These are phyloP conservation scores for Teunomyces funiuensis DNA, from an alignment of 805 yeast genomes.

Conservation along the genomic window DNA sequence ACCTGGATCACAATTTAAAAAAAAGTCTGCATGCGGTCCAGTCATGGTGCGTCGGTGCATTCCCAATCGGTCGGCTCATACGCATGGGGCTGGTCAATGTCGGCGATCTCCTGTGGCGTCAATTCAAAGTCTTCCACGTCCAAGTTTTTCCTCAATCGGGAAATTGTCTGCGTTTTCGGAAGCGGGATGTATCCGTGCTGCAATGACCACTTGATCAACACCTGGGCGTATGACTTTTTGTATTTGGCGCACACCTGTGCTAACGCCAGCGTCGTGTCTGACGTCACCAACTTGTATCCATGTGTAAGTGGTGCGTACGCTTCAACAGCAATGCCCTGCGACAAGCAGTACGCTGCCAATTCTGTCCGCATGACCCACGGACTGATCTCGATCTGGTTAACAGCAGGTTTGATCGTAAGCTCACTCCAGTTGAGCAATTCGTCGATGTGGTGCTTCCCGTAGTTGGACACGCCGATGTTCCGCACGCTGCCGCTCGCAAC, in stretches of 20 bases:
- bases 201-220: conserved; percentile 50
- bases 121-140: conserved; percentile 26
- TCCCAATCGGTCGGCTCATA: conserved; percentile 81
- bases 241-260: conserved; percentile 35
- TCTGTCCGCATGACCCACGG: conserved; percentile 50
- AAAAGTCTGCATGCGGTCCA: too few species aligned
- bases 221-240: conserved; percentile 43
- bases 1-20: too few species aligned
- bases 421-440: conserved; percentile 51
- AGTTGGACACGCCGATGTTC: conserved; percentile 65
- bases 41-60: conserved; percentile 47
- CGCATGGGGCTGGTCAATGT: conserved; percentile 37
- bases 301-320: conserved; percentile 43
- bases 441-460: conserved; percentile 54
- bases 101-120: conserved; percentile 23
- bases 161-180: conserved; percentile 29
- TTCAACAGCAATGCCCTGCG: conserved; percentile 29
- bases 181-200: conserved; percentile 45
- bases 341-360: conserved; percentile 28
- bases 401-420: conserved; percentile 43
- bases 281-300: conserved; percentile 23
- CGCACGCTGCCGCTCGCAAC: conserved; percentile 50
- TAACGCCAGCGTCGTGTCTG: conserved; percentile 28
- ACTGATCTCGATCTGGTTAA: conserved; percentile 50
- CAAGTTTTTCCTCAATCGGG: conserved; percentile 24